Percentiles rank a stretch among this genome's conserved stretches.
Conservation (phyloP, 768 basidiomycete species). For the Xerocomellus chrysenteron region DNA sequence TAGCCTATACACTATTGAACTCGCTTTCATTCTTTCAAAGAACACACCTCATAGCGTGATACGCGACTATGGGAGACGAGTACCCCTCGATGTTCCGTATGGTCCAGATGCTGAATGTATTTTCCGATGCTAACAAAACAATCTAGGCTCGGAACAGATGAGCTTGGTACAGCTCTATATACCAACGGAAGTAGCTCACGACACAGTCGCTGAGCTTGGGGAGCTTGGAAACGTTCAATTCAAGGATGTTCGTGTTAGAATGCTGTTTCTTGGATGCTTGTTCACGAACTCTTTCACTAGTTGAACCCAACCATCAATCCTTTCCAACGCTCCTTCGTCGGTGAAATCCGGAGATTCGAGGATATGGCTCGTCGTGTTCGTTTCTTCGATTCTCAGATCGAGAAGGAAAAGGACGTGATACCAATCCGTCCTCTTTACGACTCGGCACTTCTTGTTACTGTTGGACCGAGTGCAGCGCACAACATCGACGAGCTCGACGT, state of each 20-base stretch:
- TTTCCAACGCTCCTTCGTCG: conserved; percentile 97
- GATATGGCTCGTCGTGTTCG: conserved; percentile 95
- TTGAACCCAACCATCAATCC: conserved; percentile 93
- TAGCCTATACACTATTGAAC: not conserved
- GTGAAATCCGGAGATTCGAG: conserved; percentile 91
- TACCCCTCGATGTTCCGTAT: conserved; percentile 84
- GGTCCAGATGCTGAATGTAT: not conserved
- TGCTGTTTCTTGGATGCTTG: not conserved
- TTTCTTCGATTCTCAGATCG: conserved; percentile 84
- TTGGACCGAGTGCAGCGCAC: conserved; percentile 90
- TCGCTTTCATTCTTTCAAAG: not conserved
- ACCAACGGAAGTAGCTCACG: conserved; percentile 96
- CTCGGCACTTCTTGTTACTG: conserved; percentile 81
- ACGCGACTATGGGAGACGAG: conserved; percentile 61
- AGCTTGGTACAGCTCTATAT: conserved; percentile 96
- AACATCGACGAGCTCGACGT: conserved; percentile 92
- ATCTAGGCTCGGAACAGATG: conserved; percentile 92
- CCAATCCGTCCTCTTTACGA: conserved; percentile 85
- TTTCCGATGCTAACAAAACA: conserved; percentile 4
- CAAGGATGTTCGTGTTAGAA: conserved; percentile 75
- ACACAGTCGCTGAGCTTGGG: conserved; percentile 92
- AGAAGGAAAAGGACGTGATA: conserved; percentile 79
- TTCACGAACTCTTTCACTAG: conserved; percentile 40
- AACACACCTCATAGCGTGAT: not conserved
- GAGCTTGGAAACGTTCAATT: conserved; percentile 96